Conservation (phyloP, 257 asterid species). For the Nyctanthes arbortristis region DNA sequence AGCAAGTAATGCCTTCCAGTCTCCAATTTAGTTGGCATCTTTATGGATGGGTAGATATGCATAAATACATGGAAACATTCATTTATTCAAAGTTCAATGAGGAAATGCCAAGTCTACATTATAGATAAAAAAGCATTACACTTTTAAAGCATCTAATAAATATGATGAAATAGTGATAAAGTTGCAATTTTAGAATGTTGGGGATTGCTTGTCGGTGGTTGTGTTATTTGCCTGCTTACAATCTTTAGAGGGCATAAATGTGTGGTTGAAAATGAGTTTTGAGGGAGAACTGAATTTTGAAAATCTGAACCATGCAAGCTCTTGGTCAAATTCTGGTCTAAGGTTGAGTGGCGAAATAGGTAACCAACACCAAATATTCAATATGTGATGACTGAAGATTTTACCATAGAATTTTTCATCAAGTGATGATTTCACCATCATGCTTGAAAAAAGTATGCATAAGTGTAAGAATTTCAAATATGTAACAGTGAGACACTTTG, state of each 20-base stretch:
- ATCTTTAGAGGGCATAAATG: too few relatives aligned
- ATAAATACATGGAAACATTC: too few relatives aligned
- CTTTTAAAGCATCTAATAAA: background rate
- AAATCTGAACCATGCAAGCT: too few relatives aligned
- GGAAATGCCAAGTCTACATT: too few relatives aligned
- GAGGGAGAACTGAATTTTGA: too few relatives aligned
- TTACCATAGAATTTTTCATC: background rate
- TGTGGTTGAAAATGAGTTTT: too few relatives aligned
- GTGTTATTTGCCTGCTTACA: background rate
- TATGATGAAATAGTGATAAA: background rate
- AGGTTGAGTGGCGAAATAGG: background rate
- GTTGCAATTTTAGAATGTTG: background rate
- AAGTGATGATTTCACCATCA: background rate
- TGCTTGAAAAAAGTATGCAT: constrained; percentile 1
- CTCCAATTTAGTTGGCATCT: too few relatives aligned
- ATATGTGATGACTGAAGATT: background rate
- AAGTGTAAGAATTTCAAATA: background rate
- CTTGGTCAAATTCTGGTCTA: background rate
- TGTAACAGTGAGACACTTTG: constrained; percentile 9
- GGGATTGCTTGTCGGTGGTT: background rate
- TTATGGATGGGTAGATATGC: too few relatives aligned
- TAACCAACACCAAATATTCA: background rate
- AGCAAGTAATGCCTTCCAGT: too few relatives aligned
- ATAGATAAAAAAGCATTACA: too few relatives aligned
- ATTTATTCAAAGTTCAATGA: too few relatives aligned